Base-by-base conservation (phyloP, 495 filamentous ascomycete genomes). In the Aspergillus baeticus region DNA sequence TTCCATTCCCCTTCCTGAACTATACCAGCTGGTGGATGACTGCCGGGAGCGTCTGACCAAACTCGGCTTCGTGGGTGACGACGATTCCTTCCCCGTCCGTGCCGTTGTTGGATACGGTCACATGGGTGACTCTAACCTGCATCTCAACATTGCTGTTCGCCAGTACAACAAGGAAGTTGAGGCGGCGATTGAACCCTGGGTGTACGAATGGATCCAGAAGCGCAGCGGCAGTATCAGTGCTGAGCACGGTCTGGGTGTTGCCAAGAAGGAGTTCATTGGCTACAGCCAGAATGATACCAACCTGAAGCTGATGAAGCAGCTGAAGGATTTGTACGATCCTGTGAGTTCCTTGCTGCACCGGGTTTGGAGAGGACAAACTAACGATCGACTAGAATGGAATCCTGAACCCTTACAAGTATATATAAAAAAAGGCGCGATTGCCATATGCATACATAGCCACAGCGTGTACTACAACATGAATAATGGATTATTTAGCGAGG, bases 71-170 rank as follows among this genome's bases (percentile, higher is more conserved):
- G 79, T 96, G 14, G 87, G 90, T 31, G 87, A 90, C 21, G 82
- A 82, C 36, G 88, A 92, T 41, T 84, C 87, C 42, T 77, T 86
- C 67, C 90, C 92, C 3, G 91, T 96, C 5, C 84, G 94, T 1
- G 88, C 85, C 39, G 92, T 96, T 17, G 85, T 95, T n/a, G 94
- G 94, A 3, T 98, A 95, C 65, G 94, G 94, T 10, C 94, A 98
- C 71, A 96, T 98, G 90, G 94, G 94, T 29, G 94, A 98, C 69
- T 84, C 88, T 4, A 98, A 98, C 69, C 69, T 98, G 59, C 94
- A 98, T 72, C 75, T 98, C 54, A 98, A 98, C 70, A 79, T 98
- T 15, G 75, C 89, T 0, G 87, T 87, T 21, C 75, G 93, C 54
- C 73, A 85, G 53, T 98, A 91, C 69, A 89, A 92, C 71, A 91